Conservation (phyloP, 768 basidiomycete species). For the Ramaria sp. region DNA sequence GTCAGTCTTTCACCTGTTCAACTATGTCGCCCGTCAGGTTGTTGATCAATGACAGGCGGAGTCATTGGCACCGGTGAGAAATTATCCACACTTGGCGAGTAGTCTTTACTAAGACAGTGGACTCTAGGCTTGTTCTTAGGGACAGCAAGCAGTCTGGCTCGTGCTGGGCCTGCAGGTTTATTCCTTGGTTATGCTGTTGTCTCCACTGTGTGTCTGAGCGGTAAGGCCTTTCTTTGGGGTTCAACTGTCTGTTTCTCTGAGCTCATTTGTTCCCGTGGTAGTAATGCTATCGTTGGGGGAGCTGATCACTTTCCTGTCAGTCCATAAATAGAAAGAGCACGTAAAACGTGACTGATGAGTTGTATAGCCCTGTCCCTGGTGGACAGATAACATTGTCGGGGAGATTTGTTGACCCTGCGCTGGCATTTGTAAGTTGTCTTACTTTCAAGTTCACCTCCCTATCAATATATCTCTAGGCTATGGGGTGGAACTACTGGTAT, state of each 20-base stretch:
- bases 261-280: slow-evolving; percentile 9
- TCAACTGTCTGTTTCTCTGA: slow-evolving; percentile 11
- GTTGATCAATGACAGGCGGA: background rate
- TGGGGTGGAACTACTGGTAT: slow-evolving; percentile 21
- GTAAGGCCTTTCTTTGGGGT: slow-evolving; percentile 7
- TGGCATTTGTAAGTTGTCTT: slow-evolving; percentile 22
- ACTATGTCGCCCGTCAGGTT: too few relatives aligned
- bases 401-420: slow-evolving; percentile 41
- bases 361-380: slow-evolving; percentile 19
- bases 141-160: slow-evolving; percentile 26
- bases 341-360: too few relatives aligned
- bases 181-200: slow-evolving; percentile 38
- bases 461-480: slow-evolving; percentile 7
- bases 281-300: slow-evolving; percentile 29
- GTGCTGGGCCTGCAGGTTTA: slow-evolving; percentile 43
- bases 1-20: too few relatives aligned
- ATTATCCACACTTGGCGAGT: background rate
- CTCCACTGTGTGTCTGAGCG: slow-evolving; percentile 16
- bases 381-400: slow-evolving; percentile 36
- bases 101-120: background rate
- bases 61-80: slow-evolving; percentile 8
- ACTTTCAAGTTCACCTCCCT: background rate
- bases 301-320: slow-evolving; percentile 14
- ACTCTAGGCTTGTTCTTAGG: slow-evolving; percentile 30
- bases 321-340: background rate